A percentile compares a stretch with the other conserved stretches of the same genome.
phyloP scores from a whole-genome alignment of 2,329 filamentous ascomycete genomes.

The Leptographium lundbergii region DNA sequence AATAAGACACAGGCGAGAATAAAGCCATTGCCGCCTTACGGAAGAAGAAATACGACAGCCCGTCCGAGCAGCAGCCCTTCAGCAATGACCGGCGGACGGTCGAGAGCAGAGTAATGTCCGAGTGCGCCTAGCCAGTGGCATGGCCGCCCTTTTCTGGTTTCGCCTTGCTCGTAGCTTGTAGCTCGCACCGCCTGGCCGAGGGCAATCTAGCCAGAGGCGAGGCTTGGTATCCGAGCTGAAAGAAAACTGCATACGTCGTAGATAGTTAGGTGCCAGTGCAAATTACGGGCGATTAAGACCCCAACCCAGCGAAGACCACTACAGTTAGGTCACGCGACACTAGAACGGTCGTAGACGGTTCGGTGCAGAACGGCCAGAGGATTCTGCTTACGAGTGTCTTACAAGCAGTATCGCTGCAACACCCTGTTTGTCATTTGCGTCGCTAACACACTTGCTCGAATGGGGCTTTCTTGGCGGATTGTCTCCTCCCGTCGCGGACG shows the following conservation, averaged over 20 bases:
- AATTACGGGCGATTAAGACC: not conserved
- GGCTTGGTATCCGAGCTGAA: not conserved
- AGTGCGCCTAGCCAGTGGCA: too few relatives aligned
- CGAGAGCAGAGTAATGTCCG: too few relatives aligned
- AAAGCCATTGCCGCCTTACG: too few relatives aligned
- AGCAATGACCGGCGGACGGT: too few relatives aligned
- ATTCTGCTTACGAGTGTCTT: not conserved
- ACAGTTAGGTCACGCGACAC: not conserved
- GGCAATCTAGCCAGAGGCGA: not conserved
- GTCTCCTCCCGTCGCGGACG: not conserved
- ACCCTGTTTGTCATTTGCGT: not conserved
- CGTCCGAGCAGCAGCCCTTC: too few relatives aligned
- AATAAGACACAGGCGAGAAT: not conserved
- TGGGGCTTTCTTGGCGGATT: not conserved
- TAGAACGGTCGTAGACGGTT: not conserved
- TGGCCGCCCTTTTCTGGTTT: too few relatives aligned
- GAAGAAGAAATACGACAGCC: too few relatives aligned
- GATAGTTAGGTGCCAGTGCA: not conserved
- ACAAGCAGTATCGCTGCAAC: not conserved
- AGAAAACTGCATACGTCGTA: not conserved
- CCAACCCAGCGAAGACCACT: not conserved
- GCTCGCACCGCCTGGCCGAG: not conserved
- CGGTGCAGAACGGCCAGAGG: not conserved
- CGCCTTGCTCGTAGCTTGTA: not conserved
- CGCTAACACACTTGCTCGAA: not conserved